A percentile compares a stretch with the other conserved stretches of the same genome.
phyloP scores from a whole-genome alignment of 441 rosid genomes.

The Erodium texanum region DNA sequence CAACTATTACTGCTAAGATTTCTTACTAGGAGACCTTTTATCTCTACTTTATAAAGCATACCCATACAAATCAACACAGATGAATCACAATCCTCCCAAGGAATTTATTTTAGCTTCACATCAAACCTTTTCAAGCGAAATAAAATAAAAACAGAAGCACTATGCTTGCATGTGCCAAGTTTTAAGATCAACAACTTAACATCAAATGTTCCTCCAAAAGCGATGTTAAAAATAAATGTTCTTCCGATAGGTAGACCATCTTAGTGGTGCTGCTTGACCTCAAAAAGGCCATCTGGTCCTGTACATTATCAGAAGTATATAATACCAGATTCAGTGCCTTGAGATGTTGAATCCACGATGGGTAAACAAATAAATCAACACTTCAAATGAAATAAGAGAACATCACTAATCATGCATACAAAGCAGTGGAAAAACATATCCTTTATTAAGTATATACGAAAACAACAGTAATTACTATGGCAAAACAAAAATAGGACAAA shows the following conservation, averaged over 20 bases:
- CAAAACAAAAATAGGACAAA: too few relatives aligned
- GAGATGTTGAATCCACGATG: too few relatives aligned
- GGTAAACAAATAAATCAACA: background rate
- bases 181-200: too few relatives aligned
- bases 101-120: background rate
- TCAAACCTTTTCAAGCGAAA: background rate
- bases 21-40: too few relatives aligned
- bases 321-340: background rate
- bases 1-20: too few relatives aligned
- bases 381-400: background rate
- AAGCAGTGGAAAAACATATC: background rate
- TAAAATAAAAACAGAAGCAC: background rate
- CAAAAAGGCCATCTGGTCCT: conserved; percentile 97
- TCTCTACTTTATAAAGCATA: background rate
- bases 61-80: background rate
- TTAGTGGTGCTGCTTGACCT: conserved; percentile 61
- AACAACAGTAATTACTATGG: too few relatives aligned
- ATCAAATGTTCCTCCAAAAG: background rate
- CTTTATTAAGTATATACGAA: background rate
- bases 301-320: conserved; percentile 20
- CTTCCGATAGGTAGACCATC: too few relatives aligned
- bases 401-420: background rate
- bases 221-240: too few relatives aligned
- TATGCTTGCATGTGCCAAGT: too few relatives aligned
- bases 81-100: background rate